Conservation (phyloP, 495 filamentous ascomycete genomes). For the Penicilliopsis zonata region DNA sequence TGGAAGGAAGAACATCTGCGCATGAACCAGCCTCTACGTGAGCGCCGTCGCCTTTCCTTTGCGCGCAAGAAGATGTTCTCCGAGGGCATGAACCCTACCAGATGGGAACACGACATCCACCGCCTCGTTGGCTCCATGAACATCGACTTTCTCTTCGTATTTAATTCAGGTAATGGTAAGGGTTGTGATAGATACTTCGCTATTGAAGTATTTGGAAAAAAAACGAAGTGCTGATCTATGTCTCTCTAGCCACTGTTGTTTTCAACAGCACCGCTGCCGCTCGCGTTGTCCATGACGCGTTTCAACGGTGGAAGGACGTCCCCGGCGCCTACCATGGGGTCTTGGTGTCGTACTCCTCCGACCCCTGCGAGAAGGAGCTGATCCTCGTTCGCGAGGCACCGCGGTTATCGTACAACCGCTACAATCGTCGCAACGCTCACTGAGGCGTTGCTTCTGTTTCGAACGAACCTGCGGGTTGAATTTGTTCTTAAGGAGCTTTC, state of each 20-base stretch:
- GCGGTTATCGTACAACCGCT: neutral
- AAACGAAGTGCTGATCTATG: slow-evolving; percentile 2
- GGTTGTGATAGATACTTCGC: neutral
- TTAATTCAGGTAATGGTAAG: slow-evolving; percentile 27
- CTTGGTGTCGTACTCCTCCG: slow-evolving; percentile 20
- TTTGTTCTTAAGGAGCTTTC: too few species aligned
- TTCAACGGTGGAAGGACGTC: slow-evolving; percentile 13
- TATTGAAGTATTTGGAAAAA: neutral
- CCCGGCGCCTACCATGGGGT: slow-evolving; percentile 16
- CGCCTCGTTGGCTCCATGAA: slow-evolving; percentile 16
- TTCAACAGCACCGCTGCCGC: slow-evolving; percentile 21
- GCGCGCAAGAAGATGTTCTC: slow-evolving; percentile 20
- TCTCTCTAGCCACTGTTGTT: slow-evolving; percentile 19
- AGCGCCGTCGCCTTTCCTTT: slow-evolving; percentile 25
- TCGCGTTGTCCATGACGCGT: slow-evolving; percentile 18
- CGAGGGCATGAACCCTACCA: slow-evolving; percentile 12
- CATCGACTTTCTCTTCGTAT: slow-evolving; percentile 22
- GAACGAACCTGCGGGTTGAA: too few species aligned
- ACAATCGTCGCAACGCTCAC: neutral
- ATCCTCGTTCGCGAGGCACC: slow-evolving; percentile 10
- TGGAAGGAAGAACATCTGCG: slow-evolving; percentile 20
- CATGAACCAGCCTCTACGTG: slow-evolving; percentile 22
- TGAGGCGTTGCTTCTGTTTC: too few species aligned
- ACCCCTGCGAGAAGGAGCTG: slow-evolving; percentile 25
- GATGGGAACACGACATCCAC: slow-evolving; percentile 20